Evolutionary conservation across 2,329 filamentous ascomycete genomes (phyloP).

Genomic region (Cladosporium sp.): DNA sequence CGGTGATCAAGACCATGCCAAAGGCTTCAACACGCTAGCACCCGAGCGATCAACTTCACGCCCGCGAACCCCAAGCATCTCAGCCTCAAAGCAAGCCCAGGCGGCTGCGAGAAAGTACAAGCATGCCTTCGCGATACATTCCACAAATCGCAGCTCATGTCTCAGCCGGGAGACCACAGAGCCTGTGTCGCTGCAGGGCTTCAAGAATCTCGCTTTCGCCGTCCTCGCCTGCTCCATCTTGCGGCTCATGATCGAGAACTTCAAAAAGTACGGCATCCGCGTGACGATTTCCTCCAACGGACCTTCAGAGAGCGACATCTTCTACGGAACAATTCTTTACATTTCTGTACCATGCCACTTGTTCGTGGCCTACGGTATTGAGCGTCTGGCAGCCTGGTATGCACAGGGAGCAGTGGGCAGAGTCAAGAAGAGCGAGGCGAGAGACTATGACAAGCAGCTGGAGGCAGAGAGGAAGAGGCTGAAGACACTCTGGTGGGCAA

Average conservation of each 20-base stretch:
- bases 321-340: conserved; percentile 74
- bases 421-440: conserved; percentile 45
- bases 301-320: conserved; percentile 72
- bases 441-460: conserved; percentile 53
- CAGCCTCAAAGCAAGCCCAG: conserved; percentile 9
- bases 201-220: conserved; percentile 93
- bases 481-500: conserved; percentile 60
- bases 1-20: neutral
- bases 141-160: conserved; percentile 66
- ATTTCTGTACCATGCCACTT: conserved; percentile 87
- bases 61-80: conserved; percentile 7
- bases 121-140: conserved; percentile 86
- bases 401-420: conserved; percentile 65
- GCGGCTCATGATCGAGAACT: conserved; percentile 87
- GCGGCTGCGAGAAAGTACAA: conserved; percentile 65
- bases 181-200: conserved; percentile 53
- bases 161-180: conserved; percentile 76
- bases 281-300: conserved; percentile 81
- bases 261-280: conserved; percentile 93
- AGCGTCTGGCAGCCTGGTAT: conserved; percentile 74
- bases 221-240: conserved; percentile 90
- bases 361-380: conserved; percentile 85
- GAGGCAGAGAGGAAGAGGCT: conserved; percentile 35
- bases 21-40: neutral
- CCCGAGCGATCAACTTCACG: neutral